Percentiles rank a stretch among this genome's conserved stretches.
Conservation (phyloP, 1,284 basidiomycete species). For the Ustilago shanxiensis region DNA sequence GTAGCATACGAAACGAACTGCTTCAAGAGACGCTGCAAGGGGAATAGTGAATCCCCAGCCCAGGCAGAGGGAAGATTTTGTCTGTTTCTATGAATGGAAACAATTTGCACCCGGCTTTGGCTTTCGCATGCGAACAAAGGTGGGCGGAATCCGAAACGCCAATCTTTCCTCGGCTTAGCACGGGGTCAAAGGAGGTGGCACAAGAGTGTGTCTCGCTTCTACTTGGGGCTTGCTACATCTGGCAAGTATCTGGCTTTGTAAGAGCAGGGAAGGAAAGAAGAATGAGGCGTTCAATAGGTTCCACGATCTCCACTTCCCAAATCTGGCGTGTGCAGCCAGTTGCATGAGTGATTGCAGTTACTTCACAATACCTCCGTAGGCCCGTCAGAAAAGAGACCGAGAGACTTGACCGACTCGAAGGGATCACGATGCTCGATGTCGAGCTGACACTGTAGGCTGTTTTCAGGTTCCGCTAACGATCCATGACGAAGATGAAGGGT, state of each 20-base stretch:
- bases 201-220: not conserved
- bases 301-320: conserved; percentile 1
- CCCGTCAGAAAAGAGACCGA: not conserved
- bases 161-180: not conserved
- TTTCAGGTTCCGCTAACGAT: not conserved
- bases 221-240: not conserved
- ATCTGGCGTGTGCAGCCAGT: too few relatives aligned
- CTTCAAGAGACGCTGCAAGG: too few relatives aligned
- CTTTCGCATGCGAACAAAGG: not conserved
- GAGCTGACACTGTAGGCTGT: not conserved
- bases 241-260: not conserved
- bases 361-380: not conserved
- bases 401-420: not conserved
- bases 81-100: conserved; percentile 11
- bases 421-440: not conserved
- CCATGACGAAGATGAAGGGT: not conserved
- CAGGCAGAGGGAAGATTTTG: too few relatives aligned
- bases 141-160: not conserved
- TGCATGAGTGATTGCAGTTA: too few relatives aligned
- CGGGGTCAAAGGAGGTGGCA: too few relatives aligned
- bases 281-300: not conserved
- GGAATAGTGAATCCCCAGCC: too few relatives aligned
- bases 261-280: not conserved
- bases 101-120: not conserved
- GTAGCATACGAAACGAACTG: too few relatives aligned